A percentile compares a stretch with the other conserved stretches of the same genome.
Conservation (phyloP, 2,329 filamentous ascomycete genomes). For the Beauveria varroae region DNA sequence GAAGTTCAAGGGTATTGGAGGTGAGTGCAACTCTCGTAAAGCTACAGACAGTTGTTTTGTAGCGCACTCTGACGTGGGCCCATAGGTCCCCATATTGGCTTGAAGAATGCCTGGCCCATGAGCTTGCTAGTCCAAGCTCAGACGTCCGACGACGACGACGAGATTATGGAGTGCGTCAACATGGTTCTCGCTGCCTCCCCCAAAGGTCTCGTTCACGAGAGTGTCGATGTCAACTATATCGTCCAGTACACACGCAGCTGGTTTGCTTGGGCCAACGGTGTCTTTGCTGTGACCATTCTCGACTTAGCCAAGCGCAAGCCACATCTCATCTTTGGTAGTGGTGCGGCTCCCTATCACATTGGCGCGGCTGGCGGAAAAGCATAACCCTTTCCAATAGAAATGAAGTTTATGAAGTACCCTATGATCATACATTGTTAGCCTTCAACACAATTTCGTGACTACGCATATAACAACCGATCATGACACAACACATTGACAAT, state of each 20-base stretch:
- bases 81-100: slow-evolving; percentile 60
- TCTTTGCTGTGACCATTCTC: slow-evolving; percentile 87
- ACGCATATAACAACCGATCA: background rate
- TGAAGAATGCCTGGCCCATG: slow-evolving; percentile 96
- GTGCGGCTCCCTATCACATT: slow-evolving; percentile 45
- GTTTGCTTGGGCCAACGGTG: slow-evolving; percentile 98
- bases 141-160: slow-evolving; percentile 74
- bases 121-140: slow-evolving; percentile 84
- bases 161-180: slow-evolving; percentile 68
- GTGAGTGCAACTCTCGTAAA: slow-evolving; percentile 33
- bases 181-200: slow-evolving; percentile 71
- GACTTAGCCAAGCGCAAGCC: slow-evolving; percentile 86
- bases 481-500: too few species aligned
- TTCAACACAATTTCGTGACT: background rate
- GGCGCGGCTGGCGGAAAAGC: background rate
- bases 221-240: slow-evolving; percentile 67
- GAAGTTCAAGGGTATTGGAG: slow-evolving; percentile 82
- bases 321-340: slow-evolving; percentile 70
- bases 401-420: background rate
- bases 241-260: slow-evolving; percentile 76
- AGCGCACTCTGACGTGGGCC: background rate
- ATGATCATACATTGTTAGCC: background rate
- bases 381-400: background rate
- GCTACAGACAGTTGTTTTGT: background rate
- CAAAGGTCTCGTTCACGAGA: slow-evolving; percentile 81